Percentiles rank a stretch among this genome's conserved stretches.
Evolutionary conservation across 192 early-diverging fungal species (phyloP).

Genomic region (Haplosporangium gracile): DNA sequence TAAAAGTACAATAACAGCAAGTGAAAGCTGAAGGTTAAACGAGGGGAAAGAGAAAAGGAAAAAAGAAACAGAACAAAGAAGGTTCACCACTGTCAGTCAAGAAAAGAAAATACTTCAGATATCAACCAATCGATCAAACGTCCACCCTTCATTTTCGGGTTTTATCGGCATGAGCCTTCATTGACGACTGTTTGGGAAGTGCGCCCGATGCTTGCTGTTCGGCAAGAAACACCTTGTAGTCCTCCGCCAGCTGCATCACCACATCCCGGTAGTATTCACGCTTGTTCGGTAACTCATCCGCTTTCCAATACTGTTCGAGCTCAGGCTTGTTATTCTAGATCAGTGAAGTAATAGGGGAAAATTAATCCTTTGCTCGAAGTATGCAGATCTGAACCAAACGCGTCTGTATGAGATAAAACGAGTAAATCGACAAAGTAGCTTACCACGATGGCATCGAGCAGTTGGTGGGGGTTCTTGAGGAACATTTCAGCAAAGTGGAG

Average conservation of each 20-base stretch:
- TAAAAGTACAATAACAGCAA: slow-evolving; percentile 1
- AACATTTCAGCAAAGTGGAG: slow-evolving; percentile 84
- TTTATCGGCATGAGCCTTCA: neutral
- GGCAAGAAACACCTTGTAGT: slow-evolving; percentile 21
- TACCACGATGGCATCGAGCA: slow-evolving; percentile 62
- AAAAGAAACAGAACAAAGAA: too few species aligned
- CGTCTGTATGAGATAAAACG: neutral
- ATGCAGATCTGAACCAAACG: neutral
- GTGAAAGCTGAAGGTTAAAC: neutral
- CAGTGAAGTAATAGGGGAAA: neutral
- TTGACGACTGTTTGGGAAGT: neutral
- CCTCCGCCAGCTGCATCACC: slow-evolving; percentile 16
- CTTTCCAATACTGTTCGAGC: slow-evolving; percentile 17
- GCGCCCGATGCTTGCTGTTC: neutral
- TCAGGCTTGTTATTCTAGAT: slow-evolving; percentile 30
- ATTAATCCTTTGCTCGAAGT: neutral
- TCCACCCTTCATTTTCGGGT: neutral
- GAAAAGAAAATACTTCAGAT: neutral
- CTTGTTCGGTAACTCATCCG: slow-evolving; percentile 18
- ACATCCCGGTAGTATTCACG: slow-evolving; percentile 32
- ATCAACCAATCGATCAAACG: neutral
- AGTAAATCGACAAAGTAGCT: neutral
- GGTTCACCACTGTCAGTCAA: too few species aligned
- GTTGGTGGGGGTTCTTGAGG: slow-evolving; percentile 56
- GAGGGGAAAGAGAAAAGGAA: too few species aligned